Base-by-base conservation (phyloP, 441 rosid species). In the Adansonia grandidieri region DNA sequence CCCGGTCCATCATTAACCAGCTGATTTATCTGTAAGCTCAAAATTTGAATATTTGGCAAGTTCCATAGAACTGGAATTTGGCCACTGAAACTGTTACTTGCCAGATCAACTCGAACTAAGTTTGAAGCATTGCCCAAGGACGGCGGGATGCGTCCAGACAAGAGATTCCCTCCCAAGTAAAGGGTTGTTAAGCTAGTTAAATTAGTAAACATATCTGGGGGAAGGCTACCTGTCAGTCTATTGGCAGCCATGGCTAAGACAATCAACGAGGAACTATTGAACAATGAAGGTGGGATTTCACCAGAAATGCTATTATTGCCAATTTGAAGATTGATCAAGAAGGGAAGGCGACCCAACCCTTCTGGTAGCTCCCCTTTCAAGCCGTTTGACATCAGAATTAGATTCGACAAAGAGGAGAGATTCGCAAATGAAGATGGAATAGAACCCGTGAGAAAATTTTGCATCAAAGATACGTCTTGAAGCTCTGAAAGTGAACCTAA, bases 401-500 rank as follows among this genome's bases (percentile, higher is more conserved):
- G n/a, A 22, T 74, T 58, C 13, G 57, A 3, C 68, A 74, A 50
- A 48, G 15, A 13, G 9, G 58, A 20, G 5, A 74, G 57, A 44
- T 74, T 50, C 14, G 11, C 77, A 24, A 74, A 45, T 13, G 81
- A 73, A 63, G 68, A 56, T 51, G 82, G 82, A 32, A 79, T 65
- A 7, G n/a, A 13, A 13, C 82, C 82, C 3, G 75, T 66, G 37
- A 79, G 78, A 10, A 56, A 68, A 50, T 79, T 79, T 1, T 57
- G 11, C 8, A 1, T 2, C 9, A 79, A n/a, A 2, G 73, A 28
- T 4, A 79, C 9, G 3, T 9, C 51, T 66, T 57, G 42, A 10
- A 79, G 74, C 50, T 51, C 63, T 10, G 78, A 74, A 20, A 58
- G 53, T 7, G 69, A 71, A 32, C 78, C 78, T 9, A 79, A 13